Percentiles rank a stretch among this genome's conserved stretches.
Conservation (phyloP, 768 basidiomycete species). For the Tubosaeta sp. region DNA sequence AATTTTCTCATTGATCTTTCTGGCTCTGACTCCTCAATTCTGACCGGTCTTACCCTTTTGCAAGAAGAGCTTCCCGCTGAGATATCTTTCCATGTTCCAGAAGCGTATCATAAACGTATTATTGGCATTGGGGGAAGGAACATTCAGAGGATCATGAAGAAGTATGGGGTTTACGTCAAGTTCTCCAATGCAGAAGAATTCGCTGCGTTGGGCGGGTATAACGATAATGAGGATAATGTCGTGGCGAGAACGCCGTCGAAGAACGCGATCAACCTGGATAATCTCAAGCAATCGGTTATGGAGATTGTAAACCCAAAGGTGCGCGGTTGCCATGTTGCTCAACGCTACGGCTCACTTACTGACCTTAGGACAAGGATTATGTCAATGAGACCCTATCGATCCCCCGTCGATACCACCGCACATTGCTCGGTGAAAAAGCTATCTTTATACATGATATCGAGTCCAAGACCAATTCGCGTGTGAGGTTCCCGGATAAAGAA, state of each 20-base stretch:
- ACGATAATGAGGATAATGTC: slow-evolving; percentile 98
- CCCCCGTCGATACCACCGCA: slow-evolving; percentile 92
- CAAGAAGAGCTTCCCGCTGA: slow-evolving; percentile 99
- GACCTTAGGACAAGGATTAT: slow-evolving; percentile 87
- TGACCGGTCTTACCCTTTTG: slow-evolving; percentile 83
- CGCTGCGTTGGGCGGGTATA: slow-evolving; percentile 88
- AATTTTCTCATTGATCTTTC: slow-evolving; percentile 93
- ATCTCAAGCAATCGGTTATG: slow-evolving; percentile 95
- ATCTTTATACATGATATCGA: slow-evolving; percentile 98
- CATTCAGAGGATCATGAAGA: slow-evolving; percentile 99
- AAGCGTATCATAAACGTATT: slow-evolving; percentile 97
- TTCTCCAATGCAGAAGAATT: slow-evolving; percentile 98
- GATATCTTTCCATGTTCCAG: slow-evolving; percentile 97
- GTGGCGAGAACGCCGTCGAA: slow-evolving; percentile 97
- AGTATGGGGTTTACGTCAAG: slow-evolving; percentile 99
- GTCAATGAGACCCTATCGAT: slow-evolving; percentile 91
- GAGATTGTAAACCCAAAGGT: slow-evolving; percentile 97
- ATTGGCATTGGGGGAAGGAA: slow-evolving; percentile 97
- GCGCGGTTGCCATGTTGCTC: slow-evolving; percentile 13
- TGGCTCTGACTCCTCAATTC: slow-evolving; percentile 76
- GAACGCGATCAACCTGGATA: slow-evolving; percentile 92
- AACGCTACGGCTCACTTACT: slow-evolving; percentile 1
- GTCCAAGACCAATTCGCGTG: slow-evolving; percentile 88
- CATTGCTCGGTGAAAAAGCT: slow-evolving; percentile 89
- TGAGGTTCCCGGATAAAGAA: slow-evolving; percentile 92